Base-by-base conservation (phyloP, 305 asterid species). In the Ilex paraguariensis region DNA sequence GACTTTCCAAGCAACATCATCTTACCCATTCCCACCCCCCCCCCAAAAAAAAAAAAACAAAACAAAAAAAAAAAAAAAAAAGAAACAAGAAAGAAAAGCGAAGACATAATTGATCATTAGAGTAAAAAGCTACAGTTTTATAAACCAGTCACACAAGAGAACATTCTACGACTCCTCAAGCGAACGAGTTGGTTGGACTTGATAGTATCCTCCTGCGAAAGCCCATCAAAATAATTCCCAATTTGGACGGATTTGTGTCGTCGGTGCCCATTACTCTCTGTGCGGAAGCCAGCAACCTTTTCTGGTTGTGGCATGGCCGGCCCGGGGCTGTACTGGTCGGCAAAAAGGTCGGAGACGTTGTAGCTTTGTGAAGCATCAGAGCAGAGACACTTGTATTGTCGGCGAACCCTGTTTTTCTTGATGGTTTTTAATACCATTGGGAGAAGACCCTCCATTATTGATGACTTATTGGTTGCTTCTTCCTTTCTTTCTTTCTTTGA, bases 101-200 rank as follows among this genome's bases (percentile, higher is more conserved):
- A 17, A 17, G 21, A 17, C 21, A 17, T 17, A 21, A 21, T 21
- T 21, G 28, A 21, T 21, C 28, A 21, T 21, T 21, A 21, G 1
- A 21, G 28, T 21, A 21, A 21, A 21, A 21, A 21, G 28, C 28
- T 21, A 21, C 28, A 21, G 50, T 54, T 17, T 54, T 16, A 82
- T 64, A 76, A 71, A 69, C 88, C 95, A 13, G 81, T 77, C 57
- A 83, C 75, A 63, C 95, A 87, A 31, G 91, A 79, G 63, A 87
- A 82, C 76, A 83, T 60, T 68, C 76, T 81, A 50, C 81, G 94
- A 73, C 91, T 85, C 75, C 82, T 75, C 59, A 87, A 87, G 70
- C 87, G 78, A 75, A 80, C 88, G 45, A 85, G 86, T 62, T 81
- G 83, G 77, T 79, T 76, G 50, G 78, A 61, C 75, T 64, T 70